Base-by-base conservation (phyloP, 2,329 filamentous ascomycete genomes). In the Ceratocystis albifundus region DNA sequence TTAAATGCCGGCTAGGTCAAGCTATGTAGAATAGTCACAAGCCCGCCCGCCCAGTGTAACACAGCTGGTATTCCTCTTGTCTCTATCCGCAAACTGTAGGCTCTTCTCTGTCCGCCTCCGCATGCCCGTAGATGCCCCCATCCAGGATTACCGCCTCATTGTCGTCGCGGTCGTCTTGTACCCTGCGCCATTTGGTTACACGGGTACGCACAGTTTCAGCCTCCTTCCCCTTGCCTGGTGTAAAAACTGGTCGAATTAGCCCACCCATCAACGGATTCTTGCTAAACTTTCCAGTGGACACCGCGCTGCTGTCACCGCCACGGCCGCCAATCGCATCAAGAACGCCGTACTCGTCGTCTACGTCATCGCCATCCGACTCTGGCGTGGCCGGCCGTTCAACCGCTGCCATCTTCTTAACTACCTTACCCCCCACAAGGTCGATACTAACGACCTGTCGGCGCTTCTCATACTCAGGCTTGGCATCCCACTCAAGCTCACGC, bases 391-490 rank as follows among this genome's bases (percentile, higher is more conserved):
- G 83, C 61, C 81, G 77, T 69, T 88, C 85, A 22, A 82, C 74
- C 3, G 85, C 81, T 17, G 82, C 83, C 82, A 89, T 89, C 70
- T 84, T 84, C 68, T 83, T 84, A 3, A 94, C 85, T 2, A 96
- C 84, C 71, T 87, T 91, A 20, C 88, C 87, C 0, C 87, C 87
- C 7, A 86, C 85, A 0, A 96, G 77, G 73, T 96, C 90, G 68
- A 96, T 88, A 72, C 88, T 93, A 70, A 95, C 83, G 0, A 96
- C 88, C 68, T 94, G 87, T 71, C 83, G 84, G 67, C 89, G 82
- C 80, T 93, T 96, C 77, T 96, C 92, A 75, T 91, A 96, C 69
- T 95, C 92, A 0, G 91, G 90, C 64, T 83, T 80, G 3, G 88
- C 86, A 70, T 88, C 88, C 86, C 91, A 95, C 72, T 96, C 89